These are phyloP conservation scores for Fusarium tuaranense DNA, from an alignment of 2,329 filamentous ascomycete genomes.

Conservation along the genomic window DNA sequence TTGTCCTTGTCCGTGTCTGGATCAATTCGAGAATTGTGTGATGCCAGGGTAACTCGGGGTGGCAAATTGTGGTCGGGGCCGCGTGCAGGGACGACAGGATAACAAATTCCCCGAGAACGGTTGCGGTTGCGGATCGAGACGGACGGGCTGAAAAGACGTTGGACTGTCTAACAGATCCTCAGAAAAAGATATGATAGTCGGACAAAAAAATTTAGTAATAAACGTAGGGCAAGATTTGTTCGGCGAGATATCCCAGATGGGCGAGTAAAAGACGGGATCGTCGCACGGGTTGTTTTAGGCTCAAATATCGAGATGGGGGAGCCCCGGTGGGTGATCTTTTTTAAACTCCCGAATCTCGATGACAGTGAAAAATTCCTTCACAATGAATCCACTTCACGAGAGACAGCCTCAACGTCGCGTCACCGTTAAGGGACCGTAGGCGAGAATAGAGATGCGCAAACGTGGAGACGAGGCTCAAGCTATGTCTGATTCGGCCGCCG, in stretches of 20 bases:
- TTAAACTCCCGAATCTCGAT: conserved; percentile 37
- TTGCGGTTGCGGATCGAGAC: conserved; percentile 30
- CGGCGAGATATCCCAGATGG: conserved; percentile 5
- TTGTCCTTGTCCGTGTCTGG: conserved; percentile 38
- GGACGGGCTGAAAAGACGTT: conserved; percentile 8
- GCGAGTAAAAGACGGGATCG: conserved; percentile 16
- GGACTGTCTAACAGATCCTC: conserved; percentile 13
- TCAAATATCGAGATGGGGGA: conserved; percentile 28
- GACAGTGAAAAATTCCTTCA: conserved; percentile 35
- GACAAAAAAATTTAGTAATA: conserved; percentile 9
- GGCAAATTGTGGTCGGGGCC: conserved; percentile 43
- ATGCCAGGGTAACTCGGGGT: conserved; percentile 43
- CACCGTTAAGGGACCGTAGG: conserved; percentile 41
- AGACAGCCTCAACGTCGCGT: conserved; percentile 37
- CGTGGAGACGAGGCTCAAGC: conserved; percentile 43
- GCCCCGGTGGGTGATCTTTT: conserved; percentile 9
- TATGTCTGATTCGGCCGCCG: conserved; percentile 35
- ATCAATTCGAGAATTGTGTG: conserved; percentile 43
- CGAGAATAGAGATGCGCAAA: conserved; percentile 36
- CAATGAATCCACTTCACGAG: conserved; percentile 32
- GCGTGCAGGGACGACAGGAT: conserved; percentile 45
- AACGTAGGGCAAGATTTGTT: conserved; percentile 18
- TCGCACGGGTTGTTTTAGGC: conserved; percentile 25
- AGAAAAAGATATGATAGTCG: neutral
- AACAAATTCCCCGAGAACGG: conserved; percentile 40